A percentile compares a stretch with the other conserved stretches of the same genome.
phyloP scores from a whole-genome alignment of 2,329 filamentous ascomycete species.

The Trichoderma brevicompactum region DNA sequence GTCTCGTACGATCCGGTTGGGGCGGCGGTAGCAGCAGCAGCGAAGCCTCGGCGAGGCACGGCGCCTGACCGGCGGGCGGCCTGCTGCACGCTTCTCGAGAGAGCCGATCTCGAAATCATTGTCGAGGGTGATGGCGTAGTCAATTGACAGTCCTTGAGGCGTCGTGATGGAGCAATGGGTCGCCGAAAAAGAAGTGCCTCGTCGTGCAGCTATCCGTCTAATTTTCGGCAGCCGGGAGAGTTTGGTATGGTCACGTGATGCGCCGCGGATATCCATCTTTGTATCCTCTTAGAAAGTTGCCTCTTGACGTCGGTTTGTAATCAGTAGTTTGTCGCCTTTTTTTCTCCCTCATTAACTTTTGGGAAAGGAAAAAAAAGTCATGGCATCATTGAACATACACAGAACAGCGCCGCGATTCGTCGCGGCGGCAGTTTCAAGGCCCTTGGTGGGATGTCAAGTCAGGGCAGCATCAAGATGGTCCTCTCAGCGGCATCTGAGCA shows the following conservation, averaged over 20 bases:
- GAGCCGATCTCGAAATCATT: constrained; percentile 66
- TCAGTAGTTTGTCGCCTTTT: background rate
- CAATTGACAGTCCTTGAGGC: constrained; percentile 55
- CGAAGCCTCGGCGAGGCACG: constrained; percentile 60
- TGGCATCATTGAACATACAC: constrained; percentile 31
- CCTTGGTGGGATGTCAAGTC: constrained; percentile 32
- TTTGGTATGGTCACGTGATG: constrained; percentile 44
- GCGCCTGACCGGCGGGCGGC: constrained; percentile 61
- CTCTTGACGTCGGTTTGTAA: constrained; percentile 25
- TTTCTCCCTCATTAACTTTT: background rate
- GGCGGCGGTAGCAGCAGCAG: constrained; percentile 54
- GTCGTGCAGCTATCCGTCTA: constrained; percentile 49
- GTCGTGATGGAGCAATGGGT: constrained; percentile 48
- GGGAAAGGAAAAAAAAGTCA: background rate
- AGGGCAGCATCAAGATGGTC: constrained; percentile 36
- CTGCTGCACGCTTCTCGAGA: constrained; percentile 63
- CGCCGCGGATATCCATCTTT: constrained; percentile 26
- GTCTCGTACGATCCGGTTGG: constrained; percentile 84
- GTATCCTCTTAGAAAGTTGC: constrained; percentile 4
- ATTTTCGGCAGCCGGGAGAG: constrained; percentile 47
- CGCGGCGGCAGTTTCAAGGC: constrained; percentile 10
- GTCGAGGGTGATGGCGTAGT: constrained; percentile 60
- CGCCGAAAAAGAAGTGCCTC: constrained; percentile 48
- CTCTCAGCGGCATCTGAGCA: constrained; percentile 38
- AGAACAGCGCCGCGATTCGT: constrained; percentile 32